These are phyloP conservation scores for Yamadazyma endophytica DNA, from an alignment of 805 yeast species.

Conservation along the genomic window DNA sequence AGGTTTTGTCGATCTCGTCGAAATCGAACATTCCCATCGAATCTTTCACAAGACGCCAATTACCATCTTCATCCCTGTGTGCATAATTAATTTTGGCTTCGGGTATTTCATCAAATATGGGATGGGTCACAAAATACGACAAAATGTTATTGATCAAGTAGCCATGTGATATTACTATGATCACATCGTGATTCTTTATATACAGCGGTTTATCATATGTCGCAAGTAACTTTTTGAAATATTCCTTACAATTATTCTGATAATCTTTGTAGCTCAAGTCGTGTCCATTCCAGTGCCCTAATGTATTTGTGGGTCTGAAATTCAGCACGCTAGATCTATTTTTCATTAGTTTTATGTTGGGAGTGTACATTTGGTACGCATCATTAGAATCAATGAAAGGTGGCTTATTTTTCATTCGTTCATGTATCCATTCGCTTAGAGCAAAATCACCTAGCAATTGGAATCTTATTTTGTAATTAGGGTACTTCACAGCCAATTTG, in stretches of 20 bases:
- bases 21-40: constrained; percentile 24
- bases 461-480: constrained; percentile 28
- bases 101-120: constrained; percentile 42
- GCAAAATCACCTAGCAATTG: constrained; percentile 43
- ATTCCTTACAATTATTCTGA: constrained; percentile 33
- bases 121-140: constrained; percentile 38
- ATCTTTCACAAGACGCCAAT: constrained; percentile 32
- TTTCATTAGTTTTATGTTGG: constrained; percentile 32
- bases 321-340: constrained; percentile 32
- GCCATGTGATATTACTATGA: constrained; percentile 39
- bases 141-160: constrained; percentile 37
- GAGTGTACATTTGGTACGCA: constrained; percentile 44
- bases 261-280: constrained; percentile 36
- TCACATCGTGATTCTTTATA: constrained; percentile 27
- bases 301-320: constrained; percentile 38
- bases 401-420: constrained; percentile 37
- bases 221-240: constrained; percentile 38
- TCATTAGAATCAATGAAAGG: constrained; percentile 41
- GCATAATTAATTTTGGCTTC: constrained; percentile 36
- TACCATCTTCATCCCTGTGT: constrained; percentile 10
- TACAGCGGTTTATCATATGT: constrained; percentile 36
- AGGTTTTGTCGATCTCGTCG: constrained; percentile 22
- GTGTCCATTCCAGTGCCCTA: constrained; percentile 42
- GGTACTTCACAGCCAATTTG: constrained; percentile 17
- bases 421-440: constrained; percentile 43